phyloP scores from a whole-genome alignment of 2,329 filamentous ascomycete species.

The Arthrobotrys pseudoclavata region DNA sequence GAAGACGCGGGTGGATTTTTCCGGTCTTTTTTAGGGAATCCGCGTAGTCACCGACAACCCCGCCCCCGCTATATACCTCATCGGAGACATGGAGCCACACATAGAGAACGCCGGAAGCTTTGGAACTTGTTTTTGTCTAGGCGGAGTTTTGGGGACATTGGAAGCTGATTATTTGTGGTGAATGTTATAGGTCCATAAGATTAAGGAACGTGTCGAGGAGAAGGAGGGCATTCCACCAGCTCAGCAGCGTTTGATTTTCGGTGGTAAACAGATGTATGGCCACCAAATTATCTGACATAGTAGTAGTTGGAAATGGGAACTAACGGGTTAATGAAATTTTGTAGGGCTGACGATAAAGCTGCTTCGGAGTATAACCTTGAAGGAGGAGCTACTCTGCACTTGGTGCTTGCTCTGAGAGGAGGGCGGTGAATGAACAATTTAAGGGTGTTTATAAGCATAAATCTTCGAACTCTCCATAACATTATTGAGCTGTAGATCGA shows the following conservation, averaged over 20 bases:
- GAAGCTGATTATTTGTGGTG: neutral
- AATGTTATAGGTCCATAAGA: slow-evolving; percentile 80
- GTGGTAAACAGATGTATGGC: slow-evolving; percentile 93
- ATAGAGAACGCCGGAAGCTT: slow-evolving; percentile 12
- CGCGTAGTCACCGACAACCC: slow-evolving; percentile 22
- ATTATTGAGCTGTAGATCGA: slow-evolving; percentile 1
- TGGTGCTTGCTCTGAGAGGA: slow-evolving; percentile 93
- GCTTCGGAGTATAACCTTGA: slow-evolving; percentile 90
- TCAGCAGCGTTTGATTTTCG: slow-evolving; percentile 95
- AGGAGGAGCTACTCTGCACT: slow-evolving; percentile 91
- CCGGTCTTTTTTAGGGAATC: neutral
- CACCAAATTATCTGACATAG: neutral
- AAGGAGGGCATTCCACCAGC: slow-evolving; percentile 98
- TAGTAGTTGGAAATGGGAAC: neutral
- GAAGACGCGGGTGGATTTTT: neutral
- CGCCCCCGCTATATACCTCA: slow-evolving; percentile 43
- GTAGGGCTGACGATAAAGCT: slow-evolving; percentile 93
- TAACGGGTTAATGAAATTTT: neutral
- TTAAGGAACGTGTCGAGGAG: slow-evolving; percentile 99
- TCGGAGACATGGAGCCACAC: neutral
- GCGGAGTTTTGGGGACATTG: neutral
- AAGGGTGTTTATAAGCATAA: neutral
- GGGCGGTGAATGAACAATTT: slow-evolving; percentile 67
- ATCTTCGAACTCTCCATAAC: neutral
- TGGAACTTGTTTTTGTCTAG: neutral